Conservation (phyloP, 192 early-diverging fungal species). For the Diversispora epigaea region DNA sequence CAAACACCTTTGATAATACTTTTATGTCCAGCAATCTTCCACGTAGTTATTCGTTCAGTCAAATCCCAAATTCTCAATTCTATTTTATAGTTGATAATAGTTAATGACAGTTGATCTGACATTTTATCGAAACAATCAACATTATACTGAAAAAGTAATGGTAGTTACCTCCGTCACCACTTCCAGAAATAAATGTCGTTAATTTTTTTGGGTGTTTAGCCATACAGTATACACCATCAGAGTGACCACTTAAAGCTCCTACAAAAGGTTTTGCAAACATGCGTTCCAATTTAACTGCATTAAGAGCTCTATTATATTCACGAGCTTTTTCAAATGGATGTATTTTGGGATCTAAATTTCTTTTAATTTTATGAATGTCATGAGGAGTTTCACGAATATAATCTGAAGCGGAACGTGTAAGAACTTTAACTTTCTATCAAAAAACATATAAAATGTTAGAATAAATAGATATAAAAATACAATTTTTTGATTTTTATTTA, state of each 20-base stretch:
- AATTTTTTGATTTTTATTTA: too few species aligned
- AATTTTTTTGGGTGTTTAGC: conserved; percentile 90
- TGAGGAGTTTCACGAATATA: conserved; percentile 77
- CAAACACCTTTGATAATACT: conserved; percentile 87
- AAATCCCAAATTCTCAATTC: conserved; percentile 93
- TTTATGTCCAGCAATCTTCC: conserved; percentile 77
- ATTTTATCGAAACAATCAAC: background rate
- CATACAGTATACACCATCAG: conserved; percentile 95
- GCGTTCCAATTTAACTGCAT: conserved; percentile 89
- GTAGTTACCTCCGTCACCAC: conserved; percentile 82
- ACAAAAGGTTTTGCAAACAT: conserved; percentile 98
- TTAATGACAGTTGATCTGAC: background rate
- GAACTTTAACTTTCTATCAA: conserved; percentile 91
- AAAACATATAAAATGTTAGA: too few species aligned
- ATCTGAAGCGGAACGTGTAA: conserved; percentile 78
- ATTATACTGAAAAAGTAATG: background rate
- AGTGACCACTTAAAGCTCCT: conserved; percentile 83
- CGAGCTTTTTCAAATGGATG: conserved; percentile 95
- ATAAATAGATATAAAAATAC: too few species aligned
- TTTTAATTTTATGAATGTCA: conserved; percentile 83
- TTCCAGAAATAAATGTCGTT: conserved; percentile 81
- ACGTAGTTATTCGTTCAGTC: conserved; percentile 69
- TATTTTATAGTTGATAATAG: conserved; percentile 6
- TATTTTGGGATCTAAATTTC: conserved; percentile 85
- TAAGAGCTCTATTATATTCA: conserved; percentile 95